phyloP scores from a whole-genome alignment of 2,329 filamentous ascomycete genomes.

The Talaromyces sp. region DNA sequence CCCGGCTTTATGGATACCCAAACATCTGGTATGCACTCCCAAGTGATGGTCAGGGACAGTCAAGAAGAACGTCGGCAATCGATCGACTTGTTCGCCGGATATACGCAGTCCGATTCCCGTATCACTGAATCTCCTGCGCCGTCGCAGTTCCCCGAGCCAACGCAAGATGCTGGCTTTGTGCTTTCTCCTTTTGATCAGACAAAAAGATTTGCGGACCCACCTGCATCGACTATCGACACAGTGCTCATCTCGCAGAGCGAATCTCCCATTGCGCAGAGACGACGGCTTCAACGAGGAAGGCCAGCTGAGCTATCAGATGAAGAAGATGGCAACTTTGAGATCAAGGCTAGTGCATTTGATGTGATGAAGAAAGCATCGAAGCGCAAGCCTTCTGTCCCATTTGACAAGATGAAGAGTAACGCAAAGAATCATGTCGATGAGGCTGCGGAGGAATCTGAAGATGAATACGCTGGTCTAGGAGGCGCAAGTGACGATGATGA shows the following conservation, averaged over 20 bases:
- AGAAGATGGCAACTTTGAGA: slow-evolving; percentile 29
- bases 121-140: slow-evolving; percentile 31
- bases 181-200: slow-evolving; percentile 65
- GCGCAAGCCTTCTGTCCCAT: slow-evolving; percentile 54
- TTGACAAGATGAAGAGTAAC: slow-evolving; percentile 80
- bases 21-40: slow-evolving; percentile 50
- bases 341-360: slow-evolving; percentile 55
- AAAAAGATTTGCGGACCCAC: slow-evolving; percentile 57
- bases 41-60: slow-evolving; percentile 54
- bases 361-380: slow-evolving; percentile 62
- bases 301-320: slow-evolving; percentile 40
- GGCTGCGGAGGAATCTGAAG: slow-evolving; percentile 93
- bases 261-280: slow-evolving; percentile 58
- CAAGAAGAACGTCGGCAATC: slow-evolving; percentile 43
- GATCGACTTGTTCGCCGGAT: slow-evolving; percentile 39
- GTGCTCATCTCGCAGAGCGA: slow-evolving; percentile 51
- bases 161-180: slow-evolving; percentile 74
- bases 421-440: slow-evolving; percentile 85
- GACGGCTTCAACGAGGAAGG: slow-evolving; percentile 45
- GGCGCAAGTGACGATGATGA: slow-evolving; percentile 83
- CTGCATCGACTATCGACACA: slow-evolving; percentile 66
- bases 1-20: slow-evolving; percentile 53
- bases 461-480: slow-evolving; percentile 92
- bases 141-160: slow-evolving; percentile 67
- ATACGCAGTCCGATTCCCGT: slow-evolving; percentile 26